Evolutionary conservation across 306 rosid species (phyloP).

Genomic region (Sindora glabra): DNA sequence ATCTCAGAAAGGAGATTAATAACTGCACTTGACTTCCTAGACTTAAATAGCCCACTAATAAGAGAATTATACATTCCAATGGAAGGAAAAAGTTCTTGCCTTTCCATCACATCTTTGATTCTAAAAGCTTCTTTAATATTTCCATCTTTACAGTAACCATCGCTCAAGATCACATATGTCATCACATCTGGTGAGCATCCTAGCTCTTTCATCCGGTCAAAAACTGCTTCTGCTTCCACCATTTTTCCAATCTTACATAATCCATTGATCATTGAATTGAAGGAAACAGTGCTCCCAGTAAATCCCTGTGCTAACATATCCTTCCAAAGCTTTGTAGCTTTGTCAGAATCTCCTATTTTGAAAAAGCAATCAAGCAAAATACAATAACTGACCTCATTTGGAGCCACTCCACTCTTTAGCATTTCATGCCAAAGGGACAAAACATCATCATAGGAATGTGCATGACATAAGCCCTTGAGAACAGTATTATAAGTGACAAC

Average conservation of each 20-base stretch:
- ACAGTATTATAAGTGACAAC: slow-evolving; percentile 64
- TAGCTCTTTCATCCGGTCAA: slow-evolving; percentile 63
- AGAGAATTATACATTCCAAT: slow-evolving; percentile 83
- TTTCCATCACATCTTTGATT: slow-evolving; percentile 57
- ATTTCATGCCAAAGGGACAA: slow-evolving; percentile 54
- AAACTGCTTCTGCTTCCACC: slow-evolving; percentile 54
- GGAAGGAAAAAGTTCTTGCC: slow-evolving; percentile 37
- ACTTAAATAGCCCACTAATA: slow-evolving; percentile 55
- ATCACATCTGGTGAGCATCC: slow-evolving; percentile 66
- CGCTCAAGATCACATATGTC: slow-evolving; percentile 60
- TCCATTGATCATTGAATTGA: slow-evolving; percentile 69
- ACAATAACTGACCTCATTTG: slow-evolving; percentile 66
- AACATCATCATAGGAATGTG: slow-evolving; percentile 41
- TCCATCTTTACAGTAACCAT: slow-evolving; percentile 66
- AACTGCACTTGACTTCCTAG: slow-evolving; percentile 35
- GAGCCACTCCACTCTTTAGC: slow-evolving; percentile 48
- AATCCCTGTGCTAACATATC: slow-evolving; percentile 52
- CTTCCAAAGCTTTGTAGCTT: slow-evolving; percentile 55
- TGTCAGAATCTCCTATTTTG: slow-evolving; percentile 51
- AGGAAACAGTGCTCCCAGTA: slow-evolving; percentile 41
- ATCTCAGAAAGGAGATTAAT: slow-evolving; percentile 53
- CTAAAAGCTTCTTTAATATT: slow-evolving; percentile 52
- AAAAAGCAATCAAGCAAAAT: slow-evolving; percentile 64
- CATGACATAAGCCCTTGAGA: slow-evolving; percentile 55
- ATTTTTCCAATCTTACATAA: slow-evolving; percentile 75